Base-by-base conservation (phyloP, 2,329 filamentous ascomycete genomes). In the Xylariaceae sp. region DNA sequence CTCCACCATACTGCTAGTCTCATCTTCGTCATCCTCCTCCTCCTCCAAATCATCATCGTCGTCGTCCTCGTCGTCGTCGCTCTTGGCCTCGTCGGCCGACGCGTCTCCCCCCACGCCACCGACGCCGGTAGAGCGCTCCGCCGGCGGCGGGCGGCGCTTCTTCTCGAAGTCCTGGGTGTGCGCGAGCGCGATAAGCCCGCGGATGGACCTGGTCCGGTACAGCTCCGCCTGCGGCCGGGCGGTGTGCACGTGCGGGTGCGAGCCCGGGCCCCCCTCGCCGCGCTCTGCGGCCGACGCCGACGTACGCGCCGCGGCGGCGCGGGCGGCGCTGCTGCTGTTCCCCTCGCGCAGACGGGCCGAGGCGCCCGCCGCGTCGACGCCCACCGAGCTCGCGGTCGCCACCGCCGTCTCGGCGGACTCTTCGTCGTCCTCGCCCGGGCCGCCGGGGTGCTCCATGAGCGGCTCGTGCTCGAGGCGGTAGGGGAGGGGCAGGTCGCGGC, bases 131-230 rank as follows among this genome's bases (percentile, higher is more conserved):
- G 64, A 57, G 5, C 55, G 53, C 10, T 39, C 41, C 12, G 59
- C 53, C 5, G 48, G 51, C 5, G 68, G 65, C 3, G 68, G 67
- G 18, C 65, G 70, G 42, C 76, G 72, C 56, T 77, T 83, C 64
- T 92, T 83, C 60, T 93, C 84, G 56, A 95, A 96, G 60, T 96
- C 90, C 56, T 94, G 83, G 40, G 76, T 82, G 56, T 96, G 92
- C 5, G 90, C 90, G 40, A 80, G 73, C 4, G 86, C 83, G 45
- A 95, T 69, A n/a, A 88, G 77, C 11, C 70, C 76, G 5, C 67
- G 65, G 35, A 77, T 67, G 1, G 61, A 61, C 29, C 44, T 53
- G 35, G 37, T 58, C 43, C 39, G 57, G 21, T 9, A 44, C 7
- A 44, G 23, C 19, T 49, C 45, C 5, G 45, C 42, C 22, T 36